Conservation (phyloP, 352 stramenopile genomes). For the Paralagenidium karlingii region DNA sequence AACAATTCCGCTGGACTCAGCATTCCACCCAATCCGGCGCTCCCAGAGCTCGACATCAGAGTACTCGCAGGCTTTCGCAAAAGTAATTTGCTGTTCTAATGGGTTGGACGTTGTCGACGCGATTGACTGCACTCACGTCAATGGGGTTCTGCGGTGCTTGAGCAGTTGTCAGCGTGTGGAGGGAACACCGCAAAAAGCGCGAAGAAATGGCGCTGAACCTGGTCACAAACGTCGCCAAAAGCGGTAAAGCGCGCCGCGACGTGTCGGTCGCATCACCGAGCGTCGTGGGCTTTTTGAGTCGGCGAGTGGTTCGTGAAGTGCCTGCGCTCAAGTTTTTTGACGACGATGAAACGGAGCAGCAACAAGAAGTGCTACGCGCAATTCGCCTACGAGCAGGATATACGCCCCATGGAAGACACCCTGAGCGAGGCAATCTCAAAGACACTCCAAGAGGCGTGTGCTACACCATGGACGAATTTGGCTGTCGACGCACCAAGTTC, state of each 20-base stretch:
- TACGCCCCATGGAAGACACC: too few relatives aligned
- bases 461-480: slow-evolving; percentile 50
- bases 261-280: slow-evolving; percentile 42
- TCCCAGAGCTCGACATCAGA: slow-evolving; percentile 17
- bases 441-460: slow-evolving; percentile 41
- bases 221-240: slow-evolving; percentile 3
- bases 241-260: slow-evolving; percentile 5
- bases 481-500: slow-evolving; percentile 63
- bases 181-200: slow-evolving; percentile 29
- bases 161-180: slow-evolving; percentile 47
- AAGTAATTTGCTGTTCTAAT: slow-evolving; percentile 15
- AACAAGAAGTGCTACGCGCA: neutral
- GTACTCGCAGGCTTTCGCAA: slow-evolving; percentile 38
- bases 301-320: slow-evolving; percentile 55
- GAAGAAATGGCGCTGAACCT: slow-evolving; percentile 33
- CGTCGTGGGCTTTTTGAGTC: slow-evolving; percentile 62
- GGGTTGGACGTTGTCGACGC: neutral
- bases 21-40: slow-evolving; percentile 2
- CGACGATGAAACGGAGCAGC: slow-evolving; percentile 24
- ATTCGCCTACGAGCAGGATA: neutral
- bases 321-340: slow-evolving; percentile 72
- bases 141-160: neutral
- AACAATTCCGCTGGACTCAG: too few relatives aligned
- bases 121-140: neutral
- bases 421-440: neutral